Evolutionary conservation across 2,329 filamentous ascomycete genomes (phyloP).

Genomic region (Paecilomyces dactylethromorphus): DNA sequence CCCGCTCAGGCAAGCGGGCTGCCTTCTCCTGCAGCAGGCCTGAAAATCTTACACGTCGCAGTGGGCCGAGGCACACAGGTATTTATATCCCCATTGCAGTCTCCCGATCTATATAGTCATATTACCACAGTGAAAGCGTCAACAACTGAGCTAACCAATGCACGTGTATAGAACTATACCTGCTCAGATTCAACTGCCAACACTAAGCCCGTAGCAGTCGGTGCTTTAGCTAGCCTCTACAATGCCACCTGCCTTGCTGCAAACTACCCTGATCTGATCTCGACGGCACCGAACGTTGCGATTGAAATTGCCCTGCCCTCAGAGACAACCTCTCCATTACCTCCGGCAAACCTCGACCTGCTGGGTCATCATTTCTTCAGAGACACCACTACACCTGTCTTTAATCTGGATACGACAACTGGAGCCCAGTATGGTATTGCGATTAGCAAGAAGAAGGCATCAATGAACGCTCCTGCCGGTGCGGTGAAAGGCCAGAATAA

Average conservation of each 20-base stretch:
- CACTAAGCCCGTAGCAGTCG: slow-evolving; percentile 57
- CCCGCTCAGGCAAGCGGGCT: slow-evolving; percentile 53
- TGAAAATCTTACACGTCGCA: slow-evolving; percentile 68
- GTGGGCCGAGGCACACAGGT: slow-evolving; percentile 72
- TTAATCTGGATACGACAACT: slow-evolving; percentile 62
- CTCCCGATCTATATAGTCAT: not conserved
- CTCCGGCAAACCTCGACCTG: slow-evolving; percentile 55
- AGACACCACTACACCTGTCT: slow-evolving; percentile 64
- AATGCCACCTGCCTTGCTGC: slow-evolving; percentile 76
- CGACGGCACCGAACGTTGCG: slow-evolving; percentile 58
- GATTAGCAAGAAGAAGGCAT: slow-evolving; percentile 56
- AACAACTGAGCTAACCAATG: slow-evolving; percentile 9
- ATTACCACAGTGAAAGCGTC: not conserved
- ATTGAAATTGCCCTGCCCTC: slow-evolving; percentile 57
- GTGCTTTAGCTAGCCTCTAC: slow-evolving; percentile 79
- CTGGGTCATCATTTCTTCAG: slow-evolving; percentile 79
- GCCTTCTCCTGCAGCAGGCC: slow-evolving; percentile 53
- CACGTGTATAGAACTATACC: slow-evolving; percentile 70
- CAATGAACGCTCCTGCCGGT: slow-evolving; percentile 55
- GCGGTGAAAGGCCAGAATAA: slow-evolving; percentile 53
- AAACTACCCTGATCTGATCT: slow-evolving; percentile 60
- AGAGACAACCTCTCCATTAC: slow-evolving; percentile 25
- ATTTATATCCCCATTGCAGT: slow-evolving; percentile 9
- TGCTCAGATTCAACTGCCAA: slow-evolving; percentile 59
- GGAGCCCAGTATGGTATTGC: slow-evolving; percentile 47